Conservation (phyloP, 2,329 filamentous ascomycete species). For the Xylariaceae sp. region DNA sequence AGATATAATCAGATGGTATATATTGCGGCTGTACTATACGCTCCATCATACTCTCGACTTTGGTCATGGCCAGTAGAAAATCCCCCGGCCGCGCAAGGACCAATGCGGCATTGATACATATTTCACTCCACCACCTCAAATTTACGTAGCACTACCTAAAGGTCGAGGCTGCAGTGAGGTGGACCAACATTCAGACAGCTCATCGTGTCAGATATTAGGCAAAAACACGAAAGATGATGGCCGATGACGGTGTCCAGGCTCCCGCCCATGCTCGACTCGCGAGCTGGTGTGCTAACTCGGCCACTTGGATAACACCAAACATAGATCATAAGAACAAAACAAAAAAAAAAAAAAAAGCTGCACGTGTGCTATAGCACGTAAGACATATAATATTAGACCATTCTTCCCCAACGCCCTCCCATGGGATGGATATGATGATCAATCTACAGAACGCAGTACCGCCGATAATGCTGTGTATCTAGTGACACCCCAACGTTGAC, state of each 20-base stretch:
- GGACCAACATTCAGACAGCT: slow-evolving; percentile 14
- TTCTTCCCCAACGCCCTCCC: slow-evolving; percentile 14
- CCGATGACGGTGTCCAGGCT: slow-evolving; percentile 21
- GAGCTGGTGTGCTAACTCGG: slow-evolving; percentile 12
- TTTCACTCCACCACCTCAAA: slow-evolving; percentile 19
- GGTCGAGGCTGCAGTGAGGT: slow-evolving; percentile 25
- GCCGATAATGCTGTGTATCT: slow-evolving; percentile 15
- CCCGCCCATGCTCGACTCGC: slow-evolving; percentile 15
- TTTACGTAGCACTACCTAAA: slow-evolving; percentile 15
- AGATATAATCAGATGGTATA: slow-evolving; percentile 18
- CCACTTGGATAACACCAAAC: slow-evolving; percentile 12
- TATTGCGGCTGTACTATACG: slow-evolving; percentile 21
- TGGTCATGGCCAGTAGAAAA: slow-evolving; percentile 16
- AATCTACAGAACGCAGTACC: slow-evolving; percentile 11
- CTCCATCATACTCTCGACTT: slow-evolving; percentile 9
- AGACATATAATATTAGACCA: slow-evolving; percentile 20
- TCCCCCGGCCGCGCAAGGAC: slow-evolving; percentile 16
- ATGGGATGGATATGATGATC: slow-evolving; percentile 12
- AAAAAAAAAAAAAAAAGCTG: slow-evolving; percentile 14
- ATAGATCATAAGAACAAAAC: slow-evolving; percentile 14
- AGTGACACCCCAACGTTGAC: slow-evolving; percentile 10
- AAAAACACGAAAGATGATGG: slow-evolving; percentile 18
- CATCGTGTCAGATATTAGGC: slow-evolving; percentile 24
- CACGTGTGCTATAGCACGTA: slow-evolving; percentile 18
- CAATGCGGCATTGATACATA: slow-evolving; percentile 14